These are phyloP conservation scores for Backusella morwellensis DNA, from an alignment of 192 early-diverging fungal species.

Conservation along the genomic window DNA sequence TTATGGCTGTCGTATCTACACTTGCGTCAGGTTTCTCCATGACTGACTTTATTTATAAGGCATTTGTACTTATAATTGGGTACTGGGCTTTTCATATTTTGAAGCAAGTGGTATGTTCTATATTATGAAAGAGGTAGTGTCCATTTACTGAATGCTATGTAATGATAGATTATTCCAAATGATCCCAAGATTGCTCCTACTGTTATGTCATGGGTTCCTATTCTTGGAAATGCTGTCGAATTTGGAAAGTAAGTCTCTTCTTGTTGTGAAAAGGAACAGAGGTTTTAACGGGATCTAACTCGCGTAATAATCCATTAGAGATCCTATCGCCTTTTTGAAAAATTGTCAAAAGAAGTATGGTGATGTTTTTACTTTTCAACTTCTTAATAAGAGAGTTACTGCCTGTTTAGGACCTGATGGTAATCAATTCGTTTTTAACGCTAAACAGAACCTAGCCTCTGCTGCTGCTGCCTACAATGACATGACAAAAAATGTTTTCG, in stretches of 20 bases:
- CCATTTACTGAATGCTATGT: not conserved
- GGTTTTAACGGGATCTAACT: not conserved
- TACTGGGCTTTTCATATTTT: slow-evolving; percentile 28
- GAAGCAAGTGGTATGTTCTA: slow-evolving; percentile 22
- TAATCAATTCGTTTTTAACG: slow-evolving; percentile 97
- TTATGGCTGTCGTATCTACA: slow-evolving; percentile 16
- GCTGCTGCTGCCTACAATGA: slow-evolving; percentile 94
- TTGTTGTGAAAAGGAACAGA: not conserved
- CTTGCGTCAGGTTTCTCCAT: not conserved
- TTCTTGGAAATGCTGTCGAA: slow-evolving; percentile 81
- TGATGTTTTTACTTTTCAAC: slow-evolving; percentile 88
- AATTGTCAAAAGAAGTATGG: slow-evolving; percentile 81
- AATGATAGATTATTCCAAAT: slow-evolving; percentile 9
- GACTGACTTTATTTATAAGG: slow-evolving; percentile 15
- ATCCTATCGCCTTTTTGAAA: slow-evolving; percentile 84
- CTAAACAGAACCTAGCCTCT: slow-evolving; percentile 75
- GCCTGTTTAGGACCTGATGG: slow-evolving; percentile 87
- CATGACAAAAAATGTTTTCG: slow-evolving; percentile 93
- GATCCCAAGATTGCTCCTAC: slow-evolving; percentile 61
- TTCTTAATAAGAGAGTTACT: slow-evolving; percentile 90
- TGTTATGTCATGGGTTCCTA: slow-evolving; percentile 77
- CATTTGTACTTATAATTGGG: slow-evolving; percentile 6
- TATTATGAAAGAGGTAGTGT: not conserved
- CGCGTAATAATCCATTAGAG: slow-evolving; percentile 19
- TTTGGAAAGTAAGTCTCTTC: slow-evolving; percentile 67